Evolutionary conservation across 2,329 filamentous ascomycete species (phyloP).

Genomic region (Colletotrichum orbiculare): DNA sequence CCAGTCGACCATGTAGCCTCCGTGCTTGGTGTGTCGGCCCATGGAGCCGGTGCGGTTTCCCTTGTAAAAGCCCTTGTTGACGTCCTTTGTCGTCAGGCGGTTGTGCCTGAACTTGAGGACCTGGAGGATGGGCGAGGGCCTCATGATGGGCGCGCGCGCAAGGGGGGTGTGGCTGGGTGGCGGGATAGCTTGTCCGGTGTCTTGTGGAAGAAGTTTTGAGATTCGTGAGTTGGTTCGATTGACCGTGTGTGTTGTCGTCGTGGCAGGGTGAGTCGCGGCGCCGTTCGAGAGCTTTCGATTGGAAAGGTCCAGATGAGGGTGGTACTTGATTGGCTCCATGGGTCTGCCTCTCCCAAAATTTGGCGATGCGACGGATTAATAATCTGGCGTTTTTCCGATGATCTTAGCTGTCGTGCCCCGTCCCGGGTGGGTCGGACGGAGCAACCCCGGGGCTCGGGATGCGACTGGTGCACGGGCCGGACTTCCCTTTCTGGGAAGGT

Average conservation of each 20-base stretch:
- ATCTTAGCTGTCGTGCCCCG: no score
- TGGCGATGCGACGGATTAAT: slow-evolving; percentile 35
- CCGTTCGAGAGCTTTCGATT: slow-evolving; percentile 1
- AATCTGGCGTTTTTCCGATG: no score
- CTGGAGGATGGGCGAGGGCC: slow-evolving; percentile 74
- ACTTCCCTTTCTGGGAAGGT: no score
- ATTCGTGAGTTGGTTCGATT: not conserved
- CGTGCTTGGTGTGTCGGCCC: slow-evolving; percentile 85
- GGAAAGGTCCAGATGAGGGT: not conserved
- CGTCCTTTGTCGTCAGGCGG: slow-evolving; percentile 89
- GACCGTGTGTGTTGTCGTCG: slow-evolving; percentile 1
- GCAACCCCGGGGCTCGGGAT: no score
- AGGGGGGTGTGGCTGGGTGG: not conserved
- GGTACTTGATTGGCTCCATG: not conserved
- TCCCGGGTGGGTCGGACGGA: no score
- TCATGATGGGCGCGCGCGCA: slow-evolving; percentile 60
- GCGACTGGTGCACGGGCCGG: no score
- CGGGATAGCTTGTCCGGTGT: not conserved
- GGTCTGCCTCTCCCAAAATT: slow-evolving; percentile 31
- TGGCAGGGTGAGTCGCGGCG: not conserved
- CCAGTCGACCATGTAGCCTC: slow-evolving; percentile 87
- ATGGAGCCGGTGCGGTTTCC: slow-evolving; percentile 90
- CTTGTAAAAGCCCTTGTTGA: slow-evolving; percentile 96
- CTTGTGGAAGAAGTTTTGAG: not conserved
- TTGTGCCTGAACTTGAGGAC: slow-evolving; percentile 78